Evolutionary conservation across 768 basidiomycete genomes (phyloP), one percentile per base, ranked within the genome.

Genomic region (Krasilnikovozyma curviuscula): DNA sequence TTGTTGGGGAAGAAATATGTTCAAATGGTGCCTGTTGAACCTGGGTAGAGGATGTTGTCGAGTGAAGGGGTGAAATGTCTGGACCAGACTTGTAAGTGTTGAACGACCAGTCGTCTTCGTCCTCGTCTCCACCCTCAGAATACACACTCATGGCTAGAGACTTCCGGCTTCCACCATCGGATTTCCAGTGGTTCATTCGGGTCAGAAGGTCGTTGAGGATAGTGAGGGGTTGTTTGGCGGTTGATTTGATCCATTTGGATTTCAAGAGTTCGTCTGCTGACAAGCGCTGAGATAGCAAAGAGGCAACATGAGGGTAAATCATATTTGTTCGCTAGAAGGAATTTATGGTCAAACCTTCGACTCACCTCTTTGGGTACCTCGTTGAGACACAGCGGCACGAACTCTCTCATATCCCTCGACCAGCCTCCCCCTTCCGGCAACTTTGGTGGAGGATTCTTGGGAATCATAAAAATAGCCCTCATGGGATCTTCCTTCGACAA

Each of bases 261-360:
- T 81, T 88, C 3, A 69, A 59, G 3, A 98, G 71, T 55, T 95
- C 89, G 49, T 97, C 93, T 12, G 93, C 86, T 2, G 79, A 72
- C 14, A 83, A 68, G 40, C 93, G 78, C 85, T 97, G 57, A 5
- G 54, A 29, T 19, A 27, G 23, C 42, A 10, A 39, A 12, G 8
- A 46, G 16, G 18, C 7, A 23, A 24, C 37, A 35, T 29, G 1
- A 30, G 13, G 34, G n/a, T 33, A 13, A 10, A 29, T 34, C n/a
- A n/a, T n/a, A n/a, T n/a, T n/a, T n/a, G n/a, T n/a, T n/a, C n/a
- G n/a, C n/a, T n/a, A n/a, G n/a, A n/a, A n/a, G n/a, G n/a, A n/a
- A n/a, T n/a, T n/a, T n/a, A n/a, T n/a, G n/a, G n/a, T n/a, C n/a
- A n/a, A n/a, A n/a, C n/a, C n/a, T n/a, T n/a, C n/a, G 13, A 61